Evolutionary conservation across 495 filamentous ascomycete genomes (phyloP).

Genomic region (Tuber aestivum): DNA sequence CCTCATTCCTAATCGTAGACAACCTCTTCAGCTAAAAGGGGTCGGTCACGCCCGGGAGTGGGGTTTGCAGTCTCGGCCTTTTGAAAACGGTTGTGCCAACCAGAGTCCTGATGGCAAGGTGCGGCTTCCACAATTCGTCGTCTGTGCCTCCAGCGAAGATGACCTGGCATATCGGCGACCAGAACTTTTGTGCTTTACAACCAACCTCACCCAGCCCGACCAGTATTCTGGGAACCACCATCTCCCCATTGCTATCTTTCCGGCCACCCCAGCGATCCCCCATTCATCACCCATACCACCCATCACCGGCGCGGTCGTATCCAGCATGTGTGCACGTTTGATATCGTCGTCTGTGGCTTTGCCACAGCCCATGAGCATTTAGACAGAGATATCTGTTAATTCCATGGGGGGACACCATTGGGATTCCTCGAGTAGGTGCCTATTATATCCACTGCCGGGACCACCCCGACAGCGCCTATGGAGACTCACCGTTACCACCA

Average conservation of each 20-base stretch:
- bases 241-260: not conserved
- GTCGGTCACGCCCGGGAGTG: not conserved
- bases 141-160: constrained; percentile 8
- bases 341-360: constrained; percentile 12
- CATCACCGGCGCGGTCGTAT: constrained; percentile 16
- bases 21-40: constrained; percentile 7
- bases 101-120: constrained; percentile 22
- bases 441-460: constrained; percentile 25
- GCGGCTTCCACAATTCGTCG: constrained; percentile 8
- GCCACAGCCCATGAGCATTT: constrained; percentile 26
- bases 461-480: constrained; percentile 31
- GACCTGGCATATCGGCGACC: constrained; percentile 17
- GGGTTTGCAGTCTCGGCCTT: constrained; percentile 5
- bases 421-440: constrained; percentile 28
- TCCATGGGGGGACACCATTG: constrained; percentile 29
- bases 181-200: not conserved
- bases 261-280: constrained; percentile 15
- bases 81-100: constrained; percentile 23
- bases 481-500: constrained; percentile 30
- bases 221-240: not conserved
- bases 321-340: not conserved
- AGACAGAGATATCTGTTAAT: constrained; percentile 18
- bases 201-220: not conserved
- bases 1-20: constrained; percentile 8
- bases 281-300: constrained; percentile 25